A percentile compares a stretch with the other conserved stretches of the same genome.
Evolutionary conservation across 176 grass and related monocot genomes (phyloP).

Genomic region (Oryza glumipatula): DNA sequence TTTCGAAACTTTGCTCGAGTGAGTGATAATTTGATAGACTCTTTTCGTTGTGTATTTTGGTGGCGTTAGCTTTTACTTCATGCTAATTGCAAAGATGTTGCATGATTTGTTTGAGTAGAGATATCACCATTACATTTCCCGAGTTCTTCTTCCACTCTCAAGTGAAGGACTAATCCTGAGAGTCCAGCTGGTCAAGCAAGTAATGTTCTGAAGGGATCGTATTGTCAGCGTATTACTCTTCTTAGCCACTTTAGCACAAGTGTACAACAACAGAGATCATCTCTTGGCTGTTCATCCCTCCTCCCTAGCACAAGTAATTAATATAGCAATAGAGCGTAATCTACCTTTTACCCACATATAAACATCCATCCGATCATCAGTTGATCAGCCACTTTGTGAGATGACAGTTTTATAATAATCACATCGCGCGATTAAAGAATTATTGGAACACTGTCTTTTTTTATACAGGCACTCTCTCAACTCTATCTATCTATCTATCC

Average conservation of each 20-base stretch:
- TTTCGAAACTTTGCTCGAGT: neutral
- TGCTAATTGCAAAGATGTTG: neutral
- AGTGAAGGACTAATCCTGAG: neutral
- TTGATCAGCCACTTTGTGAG: neutral
- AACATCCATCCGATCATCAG: neutral
- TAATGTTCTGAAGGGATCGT: too few species aligned
- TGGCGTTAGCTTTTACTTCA: neutral
- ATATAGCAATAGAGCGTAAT: neutral
- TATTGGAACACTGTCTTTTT: too few species aligned
- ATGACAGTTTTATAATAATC: neutral
- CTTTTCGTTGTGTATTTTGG: neutral
- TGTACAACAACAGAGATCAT: too few species aligned
- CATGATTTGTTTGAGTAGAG: neutral
- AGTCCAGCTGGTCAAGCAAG: too few species aligned
- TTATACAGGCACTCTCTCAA: neutral
- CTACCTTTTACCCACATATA: neutral
- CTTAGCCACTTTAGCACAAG: too few species aligned
- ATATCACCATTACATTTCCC: slow-evolving; percentile 22
- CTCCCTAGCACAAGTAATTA: neutral
- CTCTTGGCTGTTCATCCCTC: too few species aligned
- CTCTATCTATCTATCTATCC: neutral
- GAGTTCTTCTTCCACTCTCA: slow-evolving; percentile 35
- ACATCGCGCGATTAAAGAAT: neutral
- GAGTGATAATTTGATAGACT: neutral
- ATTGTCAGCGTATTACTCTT: too few species aligned